A percentile compares a stretch with the other conserved stretches of the same genome.
phyloP scores from a whole-genome alignment of 176 grass and related monocot species.

The Eremochloa ophiuroides region DNA sequence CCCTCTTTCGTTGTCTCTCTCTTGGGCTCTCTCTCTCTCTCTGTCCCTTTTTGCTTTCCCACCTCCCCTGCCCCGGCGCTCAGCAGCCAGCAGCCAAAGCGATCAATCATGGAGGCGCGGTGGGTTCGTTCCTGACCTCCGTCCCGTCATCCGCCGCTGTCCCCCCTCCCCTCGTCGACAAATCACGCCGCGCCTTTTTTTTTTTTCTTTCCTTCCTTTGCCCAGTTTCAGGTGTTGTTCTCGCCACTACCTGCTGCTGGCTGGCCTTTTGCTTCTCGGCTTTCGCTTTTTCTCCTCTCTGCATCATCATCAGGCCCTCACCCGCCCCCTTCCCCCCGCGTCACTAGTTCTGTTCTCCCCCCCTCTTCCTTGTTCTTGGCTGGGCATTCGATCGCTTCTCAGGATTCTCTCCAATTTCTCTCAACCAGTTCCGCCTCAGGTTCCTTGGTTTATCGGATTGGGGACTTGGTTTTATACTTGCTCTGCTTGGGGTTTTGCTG shows the following conservation, averaged over 20 bases:
- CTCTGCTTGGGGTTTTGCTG: no score
- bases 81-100: neutral
- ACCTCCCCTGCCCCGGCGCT: neutral
- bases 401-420: neutral
- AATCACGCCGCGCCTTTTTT: slow-evolving; percentile 3
- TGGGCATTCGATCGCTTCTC: neutral
- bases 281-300: neutral
- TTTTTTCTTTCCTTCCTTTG: neutral
- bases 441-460: no score
- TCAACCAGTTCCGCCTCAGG: neutral
- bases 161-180: neutral
- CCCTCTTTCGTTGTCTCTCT: neutral
- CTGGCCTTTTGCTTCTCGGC: neutral
- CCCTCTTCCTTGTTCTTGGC: neutral
- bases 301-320: neutral
- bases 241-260: neutral
- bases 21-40: neutral
- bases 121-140: slow-evolving; percentile 19
- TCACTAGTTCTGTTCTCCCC: no score
- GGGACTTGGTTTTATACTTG: neutral
- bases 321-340: no score
- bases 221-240: slow-evolving; percentile 19
- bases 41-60: slow-evolving; percentile 17
- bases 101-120: slow-evolving; percentile 10
- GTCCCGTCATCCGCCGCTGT: neutral